Base-by-base conservation (phyloP, 1,284 basidiomycete genomes). In the Fistulina hepatica region DNA sequence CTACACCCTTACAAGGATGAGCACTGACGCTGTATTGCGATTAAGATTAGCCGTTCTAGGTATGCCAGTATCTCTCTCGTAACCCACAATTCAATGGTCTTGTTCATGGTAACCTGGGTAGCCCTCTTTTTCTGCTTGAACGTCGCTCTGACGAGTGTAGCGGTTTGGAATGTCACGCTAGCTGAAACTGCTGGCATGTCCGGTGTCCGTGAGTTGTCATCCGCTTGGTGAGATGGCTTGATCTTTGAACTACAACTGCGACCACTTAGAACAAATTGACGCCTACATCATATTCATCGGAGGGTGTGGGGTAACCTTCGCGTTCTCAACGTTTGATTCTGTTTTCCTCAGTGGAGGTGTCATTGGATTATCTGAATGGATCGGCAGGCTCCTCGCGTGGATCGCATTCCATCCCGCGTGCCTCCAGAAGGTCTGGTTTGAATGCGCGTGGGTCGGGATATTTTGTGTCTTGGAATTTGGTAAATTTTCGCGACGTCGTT, bases 141-240 rank as follows among this genome's bases (percentile, higher is more conserved):
- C 61, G 73, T 78, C 34, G 63, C 81, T 48, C 65, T 74, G 44
- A 71, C 73, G 46, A 77, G 73, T 48, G 64, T 76, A 21, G 73
- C 76, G 40, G 75, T 75, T 21, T 83, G 80, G 80, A 81, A 82
- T 57, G 51, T 73, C 23, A 69, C 67, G 48, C 59, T 80, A 48
- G 55, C 64, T 19, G 54, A 61, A 37, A 44, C 53, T 20, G 44
- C 52, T 39, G 48, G 48, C 58, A 41, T 50, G 68, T 69, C 44
- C 37, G 67, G 36, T 17, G 33, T 40, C 21, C 22, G 34, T 38
- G 16, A 16, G 28, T 31, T 37, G 31, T 37, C 20, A 31, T 24
- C 37, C 20, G 21, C 27, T n/a, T 39, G 23, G 31, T 27, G 31
- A 36, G 21, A 22, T 41, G n/a, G 16, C 34, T 44, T 23, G 40